phyloP scores from a whole-genome alignment of 139 green algal genomes.

The Nannochloris sp. region DNA sequence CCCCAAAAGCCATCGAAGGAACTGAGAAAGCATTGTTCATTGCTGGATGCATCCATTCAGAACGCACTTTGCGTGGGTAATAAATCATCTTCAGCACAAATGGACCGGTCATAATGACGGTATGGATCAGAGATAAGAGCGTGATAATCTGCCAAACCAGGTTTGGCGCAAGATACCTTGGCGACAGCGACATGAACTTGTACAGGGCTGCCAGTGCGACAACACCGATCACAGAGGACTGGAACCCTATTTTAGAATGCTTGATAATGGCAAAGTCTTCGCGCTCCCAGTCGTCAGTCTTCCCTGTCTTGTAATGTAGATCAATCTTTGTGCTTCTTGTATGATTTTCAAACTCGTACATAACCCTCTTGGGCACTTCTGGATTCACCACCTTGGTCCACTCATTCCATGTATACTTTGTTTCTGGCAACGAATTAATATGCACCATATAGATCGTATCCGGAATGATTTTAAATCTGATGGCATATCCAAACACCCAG shows the following conservation, averaged over 20 bases:
- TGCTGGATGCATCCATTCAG: slow-evolving; percentile 28
- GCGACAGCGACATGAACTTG: slow-evolving; percentile 14
- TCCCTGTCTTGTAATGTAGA: slow-evolving; percentile 40
- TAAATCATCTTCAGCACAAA: slow-evolving; percentile 32
- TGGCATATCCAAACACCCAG: slow-evolving; percentile 32
- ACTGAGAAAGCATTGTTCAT: slow-evolving; percentile 34
- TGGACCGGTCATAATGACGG: slow-evolving; percentile 19
- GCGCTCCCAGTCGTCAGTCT: slow-evolving; percentile 35
- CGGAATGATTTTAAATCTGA: slow-evolving; percentile 33
- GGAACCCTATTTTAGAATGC: slow-evolving; percentile 44
- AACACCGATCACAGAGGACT: slow-evolving; percentile 27
- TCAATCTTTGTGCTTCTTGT: slow-evolving; percentile 26
- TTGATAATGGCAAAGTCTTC: slow-evolving; percentile 43
- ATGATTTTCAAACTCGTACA: slow-evolving; percentile 10
- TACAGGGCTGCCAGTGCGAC: slow-evolving; percentile 28
- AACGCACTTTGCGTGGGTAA: slow-evolving; percentile 39
- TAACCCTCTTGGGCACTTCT: background rate
- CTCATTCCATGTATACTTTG: slow-evolving; percentile 29
- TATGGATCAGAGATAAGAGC: slow-evolving; percentile 24
- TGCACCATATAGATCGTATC: slow-evolving; percentile 31
- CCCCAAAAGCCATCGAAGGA: slow-evolving; percentile 23
- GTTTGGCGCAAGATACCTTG: slow-evolving; percentile 1
- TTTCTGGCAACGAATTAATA: slow-evolving; percentile 33
- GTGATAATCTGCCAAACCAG: slow-evolving; percentile 29
- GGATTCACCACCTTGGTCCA: slow-evolving; percentile 23